Conservation (phyloP, 2,329 filamentous ascomycete species). For the Verticillium klebahnii region DNA sequence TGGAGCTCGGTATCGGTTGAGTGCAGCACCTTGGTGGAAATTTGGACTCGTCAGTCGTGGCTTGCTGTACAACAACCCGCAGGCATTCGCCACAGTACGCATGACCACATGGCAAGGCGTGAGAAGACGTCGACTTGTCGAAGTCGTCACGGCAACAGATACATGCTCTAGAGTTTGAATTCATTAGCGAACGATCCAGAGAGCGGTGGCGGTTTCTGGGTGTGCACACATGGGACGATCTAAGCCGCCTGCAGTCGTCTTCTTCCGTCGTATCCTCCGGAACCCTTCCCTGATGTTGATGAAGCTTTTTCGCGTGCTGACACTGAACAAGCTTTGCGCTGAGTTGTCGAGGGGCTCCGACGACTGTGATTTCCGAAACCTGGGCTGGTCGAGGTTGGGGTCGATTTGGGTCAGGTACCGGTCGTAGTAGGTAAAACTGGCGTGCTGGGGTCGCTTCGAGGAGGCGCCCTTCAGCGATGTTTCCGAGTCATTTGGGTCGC, state of each 20-base stretch:
- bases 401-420: constrained; percentile 42
- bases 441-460: constrained; percentile 24
- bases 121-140: constrained; percentile 34
- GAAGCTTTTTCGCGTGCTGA: constrained; percentile 39
- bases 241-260: constrained; percentile 26
- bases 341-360: constrained; percentile 21
- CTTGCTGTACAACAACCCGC: constrained; percentile 47
- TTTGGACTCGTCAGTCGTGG: constrained; percentile 50
- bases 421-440: constrained; percentile 48
- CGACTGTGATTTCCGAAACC: constrained; percentile 28
- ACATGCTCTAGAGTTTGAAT: constrained; percentile 36
- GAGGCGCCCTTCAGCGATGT: constrained; percentile 13
- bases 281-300: constrained; percentile 41
- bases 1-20: constrained; percentile 44
- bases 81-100: constrained; percentile 54
- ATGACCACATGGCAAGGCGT: constrained; percentile 53
- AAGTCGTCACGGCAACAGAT: constrained; percentile 53
- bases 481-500: constrained; percentile 15
- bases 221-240: constrained; percentile 26
- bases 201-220: not conserved
- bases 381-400: constrained; percentile 36
- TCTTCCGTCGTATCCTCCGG: constrained; percentile 36
- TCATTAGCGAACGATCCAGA: not conserved
- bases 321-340: constrained; percentile 37
- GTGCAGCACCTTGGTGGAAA: constrained; percentile 61